Evolutionary conservation across 2,329 filamentous ascomycete genomes (phyloP), one percentile per base, ranked within the genome.

Genomic region (Myriosclerotinia scirpicola): DNA sequence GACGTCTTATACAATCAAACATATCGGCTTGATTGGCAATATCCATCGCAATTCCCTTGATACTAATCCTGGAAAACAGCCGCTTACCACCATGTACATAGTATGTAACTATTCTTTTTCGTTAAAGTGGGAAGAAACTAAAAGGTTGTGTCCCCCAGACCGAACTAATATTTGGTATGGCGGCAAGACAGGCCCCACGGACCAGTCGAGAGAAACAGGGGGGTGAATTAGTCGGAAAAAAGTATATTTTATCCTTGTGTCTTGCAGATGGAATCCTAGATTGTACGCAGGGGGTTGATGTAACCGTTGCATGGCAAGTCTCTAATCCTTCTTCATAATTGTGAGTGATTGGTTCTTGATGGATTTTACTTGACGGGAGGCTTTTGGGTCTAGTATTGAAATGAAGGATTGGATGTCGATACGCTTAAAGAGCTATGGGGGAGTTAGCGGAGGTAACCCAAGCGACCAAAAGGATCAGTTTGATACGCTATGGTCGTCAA

Each of bases 41-140:
- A 54, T 17, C 40, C 54, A 26, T 61, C 38, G 52, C 56, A 34
- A 20, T 44, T 42, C 8, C n/a, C 14, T 44, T 66, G 64, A 46
- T 66, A 14, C 64, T 66, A 66, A 66, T 62, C 56, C 56, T 62
- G 64, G 64, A 65, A 52, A 40, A 62, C 64, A 66, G 64, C 56
- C 56, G 56, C 64, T 60, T 65, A 42, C 63, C 34, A 62, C 46
- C 46, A 52, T 55, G 36, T n/a, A 50, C 30, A 14, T 26, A 36
- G 11, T 52, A 22, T 60, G 44, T 38, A 60, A 50, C 20, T 56
- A 17, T 38, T 22, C 30, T n/a, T 26, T 36, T 60, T 60, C 20
- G n/a, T 26, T 50, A 36, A 22, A 60, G 42, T 38, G 46, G 34
- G 30, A 34, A 60, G 50, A 48, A n/a, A 9, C 38, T 22, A 34